Base-by-base conservation (phyloP, 768 basidiomycete species). In the Calocera cornea region DNA sequence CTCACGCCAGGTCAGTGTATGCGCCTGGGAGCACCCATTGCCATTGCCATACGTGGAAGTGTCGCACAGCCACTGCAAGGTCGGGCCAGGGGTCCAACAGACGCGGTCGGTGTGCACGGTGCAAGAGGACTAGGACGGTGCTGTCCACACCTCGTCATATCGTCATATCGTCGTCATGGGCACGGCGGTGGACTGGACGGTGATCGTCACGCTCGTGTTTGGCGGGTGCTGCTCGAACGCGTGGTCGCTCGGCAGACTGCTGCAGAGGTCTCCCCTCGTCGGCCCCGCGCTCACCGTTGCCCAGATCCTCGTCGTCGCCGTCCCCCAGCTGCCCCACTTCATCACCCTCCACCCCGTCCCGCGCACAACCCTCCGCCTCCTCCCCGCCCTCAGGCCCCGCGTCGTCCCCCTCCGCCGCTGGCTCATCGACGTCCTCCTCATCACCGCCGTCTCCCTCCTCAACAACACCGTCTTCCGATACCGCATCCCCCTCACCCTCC, bases 221-320 rank as follows among this genome's bases (percentile, higher is more conserved):
- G 90, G 90, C 27, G 90, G 91, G 22, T 93, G 91, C 72, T 93
- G 91, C 82, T 80, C 86, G 87, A 92, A 92, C 74, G 89, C 90
- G 10, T 86, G 86, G 83, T 81, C 87, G 1, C 87, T 89, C 72
- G 90, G 92, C 74, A 82, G 86, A 64, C 76, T 94, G 22, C 80
- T 92, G 22, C 83, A 84, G 66, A 78, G 86, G 71, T 87, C 87
- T 75, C 83, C 89, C 31, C 80, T 79, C 19, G 82, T 89, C 29
- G 89, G 89, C 24, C 87, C 90, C 11, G 87, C 90, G 34, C 82
- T 94, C 50, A 92, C 91, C 2, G 90, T 92, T 77, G 84, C 85
- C 14, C 92, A 94, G 76, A 89, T 91, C 83, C 72, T 86, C 38
- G 92, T 90, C 77, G 87, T 92, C 65, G 82, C 89, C 5, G 34